phyloP scores from a whole-genome alignment of 805 yeast species.

The Saccharomycopsis capsularis region DNA sequence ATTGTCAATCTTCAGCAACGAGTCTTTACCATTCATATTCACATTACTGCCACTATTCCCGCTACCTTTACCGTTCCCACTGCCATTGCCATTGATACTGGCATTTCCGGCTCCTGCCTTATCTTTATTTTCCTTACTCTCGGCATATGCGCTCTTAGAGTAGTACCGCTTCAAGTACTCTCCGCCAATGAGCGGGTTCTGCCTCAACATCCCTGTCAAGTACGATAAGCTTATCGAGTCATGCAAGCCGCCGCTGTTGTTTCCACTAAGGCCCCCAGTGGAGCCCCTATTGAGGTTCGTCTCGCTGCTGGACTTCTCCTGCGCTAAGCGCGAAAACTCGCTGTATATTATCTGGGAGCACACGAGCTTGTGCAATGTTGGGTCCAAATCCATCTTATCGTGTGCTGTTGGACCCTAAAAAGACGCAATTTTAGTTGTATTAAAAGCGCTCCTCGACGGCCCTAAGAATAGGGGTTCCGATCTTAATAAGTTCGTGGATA shows the following conservation, averaged over 20 bases:
- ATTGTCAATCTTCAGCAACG: constrained; percentile 12
- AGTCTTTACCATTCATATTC: background rate
- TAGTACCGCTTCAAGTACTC: background rate
- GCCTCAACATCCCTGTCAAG: constrained; percentile 6
- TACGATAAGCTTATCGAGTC: constrained; percentile 10
- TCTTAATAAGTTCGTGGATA: too few species aligned
- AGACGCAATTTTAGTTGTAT: too few species aligned
- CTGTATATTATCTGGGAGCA: constrained; percentile 17
- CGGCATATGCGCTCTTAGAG: background rate
- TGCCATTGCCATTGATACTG: too few species aligned
- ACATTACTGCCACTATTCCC: too few species aligned
- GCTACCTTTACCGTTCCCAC: too few species aligned
- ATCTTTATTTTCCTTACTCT: background rate
- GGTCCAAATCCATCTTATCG: constrained; percentile 21
- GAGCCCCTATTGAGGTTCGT: too few species aligned
- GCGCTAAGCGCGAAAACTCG: constrained; percentile 8
- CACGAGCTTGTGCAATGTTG: constrained; percentile 19
- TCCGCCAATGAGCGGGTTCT: constrained; percentile 1
- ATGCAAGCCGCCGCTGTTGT: background rate
- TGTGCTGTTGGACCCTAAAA: too few species aligned
- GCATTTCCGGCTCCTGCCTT: background rate
- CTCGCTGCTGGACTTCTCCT: background rate
- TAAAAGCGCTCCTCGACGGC: too few species aligned
- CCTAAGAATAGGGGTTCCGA: too few species aligned
- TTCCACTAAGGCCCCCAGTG: too few species aligned